phyloP scores from a whole-genome alignment of 805 yeast genomes.

The Jamesozyma spencerorum region DNA sequence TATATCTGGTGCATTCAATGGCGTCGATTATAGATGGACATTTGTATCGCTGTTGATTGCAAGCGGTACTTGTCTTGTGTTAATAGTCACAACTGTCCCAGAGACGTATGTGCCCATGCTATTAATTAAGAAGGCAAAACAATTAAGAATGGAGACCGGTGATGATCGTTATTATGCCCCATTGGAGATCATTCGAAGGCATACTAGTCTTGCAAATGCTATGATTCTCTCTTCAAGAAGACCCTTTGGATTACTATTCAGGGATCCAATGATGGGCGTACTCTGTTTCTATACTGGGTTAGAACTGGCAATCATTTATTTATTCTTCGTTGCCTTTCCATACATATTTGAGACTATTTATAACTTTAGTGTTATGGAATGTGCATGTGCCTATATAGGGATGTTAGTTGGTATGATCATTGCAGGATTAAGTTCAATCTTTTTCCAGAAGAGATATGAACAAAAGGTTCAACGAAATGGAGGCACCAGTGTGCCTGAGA shows the following conservation, averaged over 20 bases:
- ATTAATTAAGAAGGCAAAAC: conserved; percentile 42
- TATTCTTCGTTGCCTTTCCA: conserved; percentile 60
- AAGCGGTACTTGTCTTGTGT: conserved; percentile 44
- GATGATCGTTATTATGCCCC: conserved; percentile 40
- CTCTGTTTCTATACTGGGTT: conserved; percentile 50
- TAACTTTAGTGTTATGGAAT: conserved; percentile 41
- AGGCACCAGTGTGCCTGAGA: conserved; percentile 50
- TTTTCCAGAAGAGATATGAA: conserved; percentile 37
- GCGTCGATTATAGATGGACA: conserved; percentile 58
- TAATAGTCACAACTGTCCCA: conserved; percentile 39
- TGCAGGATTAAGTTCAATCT: conserved; percentile 37
- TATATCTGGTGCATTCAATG: conserved; percentile 45
- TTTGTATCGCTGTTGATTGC: conserved; percentile 56
- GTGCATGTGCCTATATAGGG: conserved; percentile 58
- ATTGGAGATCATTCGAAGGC: conserved; percentile 32
- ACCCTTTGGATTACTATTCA: conserved; percentile 40
- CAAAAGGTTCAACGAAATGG: conserved; percentile 37
- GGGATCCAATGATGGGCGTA: conserved; percentile 48
- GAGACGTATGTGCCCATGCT: conserved; percentile 59
- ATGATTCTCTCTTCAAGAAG: conserved; percentile 40
- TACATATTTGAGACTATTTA: conserved; percentile 47
- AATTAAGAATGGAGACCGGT: conserved; percentile 43
- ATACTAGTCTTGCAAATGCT: conserved; percentile 35
- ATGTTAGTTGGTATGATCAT: conserved; percentile 42
- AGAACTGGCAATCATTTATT: conserved; percentile 49